Evolutionary conservation across 495 filamentous ascomycete genomes (phyloP).

Genomic region (Hamigera avellanea): DNA sequence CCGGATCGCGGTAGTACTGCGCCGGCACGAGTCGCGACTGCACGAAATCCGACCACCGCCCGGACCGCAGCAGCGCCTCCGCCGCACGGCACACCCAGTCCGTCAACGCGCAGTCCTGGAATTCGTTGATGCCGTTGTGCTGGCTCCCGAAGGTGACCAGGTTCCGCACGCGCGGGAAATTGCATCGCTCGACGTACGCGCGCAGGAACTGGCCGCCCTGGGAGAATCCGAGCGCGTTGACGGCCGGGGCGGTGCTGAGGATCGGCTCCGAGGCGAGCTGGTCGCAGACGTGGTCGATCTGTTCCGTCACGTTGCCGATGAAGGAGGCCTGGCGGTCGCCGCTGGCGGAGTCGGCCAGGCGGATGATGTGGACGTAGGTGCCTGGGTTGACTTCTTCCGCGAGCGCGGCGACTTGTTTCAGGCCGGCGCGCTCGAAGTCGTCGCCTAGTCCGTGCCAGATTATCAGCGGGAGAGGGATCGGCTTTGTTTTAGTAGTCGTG

Average conservation of each 20-base stretch:
- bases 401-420: constrained; percentile 52
- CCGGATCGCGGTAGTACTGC: constrained; percentile 82
- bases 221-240: constrained; percentile 89
- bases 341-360: constrained; percentile 51
- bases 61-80: constrained; percentile 55
- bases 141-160: constrained; percentile 88
- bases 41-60: constrained; percentile 65
- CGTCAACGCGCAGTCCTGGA: constrained; percentile 48
- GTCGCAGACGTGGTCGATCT: constrained; percentile 67
- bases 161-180: constrained; percentile 63
- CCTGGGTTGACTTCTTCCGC: constrained; percentile 65
- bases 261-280: constrained; percentile 68
- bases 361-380: constrained; percentile 74
- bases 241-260: constrained; percentile 63
- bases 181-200: constrained; percentile 87
- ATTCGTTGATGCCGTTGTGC: constrained; percentile 86
- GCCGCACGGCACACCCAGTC: constrained; percentile 78
- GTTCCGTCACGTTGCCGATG: constrained; percentile 78
- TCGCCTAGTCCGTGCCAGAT: constrained; percentile 86
- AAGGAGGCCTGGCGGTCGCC: constrained; percentile 74
- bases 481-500: constrained; percentile 1
- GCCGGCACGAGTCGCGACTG: constrained; percentile 79
- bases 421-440: constrained; percentile 62
- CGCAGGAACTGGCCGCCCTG: constrained; percentile 95
- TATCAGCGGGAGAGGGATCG: constrained; percentile 62